Evolutionary conservation across 1,284 basidiomycete genomes (phyloP), one percentile per base, ranked within the genome.

Genomic region (Apiotrichum porosum): DNA sequence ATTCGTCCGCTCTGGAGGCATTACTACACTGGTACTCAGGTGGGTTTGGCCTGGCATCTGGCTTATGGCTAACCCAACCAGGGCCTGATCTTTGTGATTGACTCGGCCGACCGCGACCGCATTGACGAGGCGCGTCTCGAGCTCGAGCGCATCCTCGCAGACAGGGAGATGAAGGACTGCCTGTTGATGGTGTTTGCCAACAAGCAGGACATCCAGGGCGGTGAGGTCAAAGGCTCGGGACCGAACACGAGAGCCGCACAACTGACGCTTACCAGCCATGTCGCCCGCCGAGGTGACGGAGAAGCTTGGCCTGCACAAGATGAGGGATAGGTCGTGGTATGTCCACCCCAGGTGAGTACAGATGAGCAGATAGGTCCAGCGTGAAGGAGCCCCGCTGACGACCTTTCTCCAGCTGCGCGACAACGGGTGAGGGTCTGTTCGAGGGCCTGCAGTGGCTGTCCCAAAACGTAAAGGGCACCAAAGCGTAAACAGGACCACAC

Each of bases 301-400:
- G 75, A 95, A 94, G 73, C 77, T 99, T 34, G 93, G 92, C 35
- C 77, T 99, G 61, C 88, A 97, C 73, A 81, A 86, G 58, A 94
- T 98, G 91, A 83, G 90, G 54, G 93, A 97, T 69, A 81, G 95
- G 57, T 91, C 89, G 71, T 98, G 95, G 95, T 98, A 95, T 79
- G 92, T 95, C 37, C 92, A 97, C 76, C 93, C 93, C 44, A 93
- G 90, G 89, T 91, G 72, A 51, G 83, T 68, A 31, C 55, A 18
- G 10, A 12, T 12, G 24, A 23, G 15, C 2, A 13, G 12, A 33
- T 8, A 21, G 23, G n/a, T n/a, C n/a, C n/a, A n/a, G 37, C 26
- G 13, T 32, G 22, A 13, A 38, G 19, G 21, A 14, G 13, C 37
- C 18, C 17, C 1, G 26, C 54, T 49, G n/a, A 52, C 43, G 2